These are phyloP conservation scores for Dothiorella sarmentorum DNA, from an alignment of 2,329 filamentous ascomycete species.

Conservation along the genomic window DNA sequence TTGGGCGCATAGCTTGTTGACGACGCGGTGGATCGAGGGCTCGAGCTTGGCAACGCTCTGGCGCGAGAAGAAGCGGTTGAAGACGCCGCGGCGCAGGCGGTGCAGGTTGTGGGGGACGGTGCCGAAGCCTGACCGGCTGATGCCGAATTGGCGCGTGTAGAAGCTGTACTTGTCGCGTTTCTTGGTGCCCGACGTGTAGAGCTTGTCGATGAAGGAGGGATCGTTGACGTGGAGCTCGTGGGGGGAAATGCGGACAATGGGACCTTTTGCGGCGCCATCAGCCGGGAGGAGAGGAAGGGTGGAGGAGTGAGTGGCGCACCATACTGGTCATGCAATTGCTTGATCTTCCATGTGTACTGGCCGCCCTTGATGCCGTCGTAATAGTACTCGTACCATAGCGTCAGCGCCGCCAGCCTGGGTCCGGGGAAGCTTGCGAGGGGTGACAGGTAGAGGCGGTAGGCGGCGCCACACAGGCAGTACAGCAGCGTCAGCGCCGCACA, in stretches of 20 bases:
- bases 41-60: conserved; percentile 18
- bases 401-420: conserved; percentile 34
- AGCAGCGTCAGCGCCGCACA: conserved; percentile 1
- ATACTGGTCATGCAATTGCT: conserved; percentile 36
- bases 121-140: conserved; percentile 9
- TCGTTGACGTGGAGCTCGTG: conserved; percentile 44
- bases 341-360: conserved; percentile 33
- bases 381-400: conserved; percentile 36
- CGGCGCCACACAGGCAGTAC: conserved; percentile 23
- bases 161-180: conserved; percentile 22
- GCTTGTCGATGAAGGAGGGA: conserved; percentile 36
- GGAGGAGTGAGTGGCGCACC: conserved; percentile 22
- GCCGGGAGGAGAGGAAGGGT: background rate
- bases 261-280: conserved; percentile 26
- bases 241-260: conserved; percentile 43
- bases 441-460: conserved; percentile 26
- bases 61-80: conserved; percentile 22
- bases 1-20: conserved; percentile 18
- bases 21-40: conserved; percentile 16
- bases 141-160: conserved; percentile 17
- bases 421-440: conserved; percentile 33
- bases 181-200: conserved; percentile 26
- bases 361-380: conserved; percentile 34
- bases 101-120: conserved; percentile 23
- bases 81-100: conserved; percentile 21